phyloP scores from a whole-genome alignment of 768 basidiomycete genomes.

The Coprinopsis sp. region DNA sequence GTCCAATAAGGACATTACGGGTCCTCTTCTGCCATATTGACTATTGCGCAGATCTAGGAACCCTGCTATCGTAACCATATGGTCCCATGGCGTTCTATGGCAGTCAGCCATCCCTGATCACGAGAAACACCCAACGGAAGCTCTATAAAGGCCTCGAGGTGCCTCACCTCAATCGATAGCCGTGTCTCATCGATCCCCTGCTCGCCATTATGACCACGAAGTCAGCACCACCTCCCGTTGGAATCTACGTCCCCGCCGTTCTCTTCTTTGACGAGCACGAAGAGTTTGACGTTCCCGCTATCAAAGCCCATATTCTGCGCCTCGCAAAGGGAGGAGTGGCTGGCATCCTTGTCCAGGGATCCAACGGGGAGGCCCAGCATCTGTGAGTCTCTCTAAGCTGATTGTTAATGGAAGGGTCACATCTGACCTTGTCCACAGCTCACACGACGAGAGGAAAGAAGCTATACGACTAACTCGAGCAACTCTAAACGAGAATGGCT shows the following conservation, averaged over 20 bases:
- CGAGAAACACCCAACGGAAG: too few relatives aligned
- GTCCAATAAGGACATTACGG: too few relatives aligned
- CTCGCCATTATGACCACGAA: slow-evolving; percentile 6
- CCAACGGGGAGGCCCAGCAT: slow-evolving; percentile 74
- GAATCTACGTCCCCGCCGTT: slow-evolving; percentile 76
- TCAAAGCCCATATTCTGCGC: slow-evolving; percentile 65
- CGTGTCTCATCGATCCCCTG: background rate
- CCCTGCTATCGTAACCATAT: too few relatives aligned
- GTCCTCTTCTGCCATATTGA: too few relatives aligned
- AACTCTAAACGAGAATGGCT: slow-evolving; percentile 70
- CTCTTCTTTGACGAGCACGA: slow-evolving; percentile 69
- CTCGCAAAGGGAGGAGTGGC: slow-evolving; percentile 71
- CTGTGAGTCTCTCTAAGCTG: slow-evolving; percentile 28
- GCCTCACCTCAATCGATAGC: background rate
- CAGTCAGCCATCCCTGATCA: too few relatives aligned
- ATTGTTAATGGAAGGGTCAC: background rate
- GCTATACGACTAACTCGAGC: slow-evolving; percentile 61
- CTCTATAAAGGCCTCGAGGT: background rate
- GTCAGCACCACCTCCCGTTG: slow-evolving; percentile 51
- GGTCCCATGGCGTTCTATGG: too few relatives aligned
- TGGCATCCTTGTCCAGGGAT: slow-evolving; percentile 69
- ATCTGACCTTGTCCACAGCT: slow-evolving; percentile 24
- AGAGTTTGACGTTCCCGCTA: slow-evolving; percentile 62
- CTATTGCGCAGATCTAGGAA: too few relatives aligned
- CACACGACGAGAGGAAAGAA: slow-evolving; percentile 63